Conservation (phyloP, 2,329 filamentous ascomycete species). For the Oidium heveae region DNA sequence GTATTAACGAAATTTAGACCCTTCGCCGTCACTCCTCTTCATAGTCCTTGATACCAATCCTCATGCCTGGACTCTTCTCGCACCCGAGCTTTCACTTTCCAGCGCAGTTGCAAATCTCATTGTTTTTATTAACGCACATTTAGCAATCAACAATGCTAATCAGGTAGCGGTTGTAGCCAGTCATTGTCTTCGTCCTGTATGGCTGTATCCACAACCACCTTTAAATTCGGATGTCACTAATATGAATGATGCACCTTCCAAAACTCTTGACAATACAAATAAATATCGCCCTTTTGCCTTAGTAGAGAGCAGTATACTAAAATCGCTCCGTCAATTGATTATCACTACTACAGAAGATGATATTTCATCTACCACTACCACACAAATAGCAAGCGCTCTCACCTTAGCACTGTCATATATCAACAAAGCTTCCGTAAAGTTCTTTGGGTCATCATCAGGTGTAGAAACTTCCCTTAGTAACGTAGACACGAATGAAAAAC, state of each 20-base stretch:
- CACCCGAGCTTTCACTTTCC: constrained; percentile 50
- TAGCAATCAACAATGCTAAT: constrained; percentile 83
- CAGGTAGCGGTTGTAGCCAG: constrained; percentile 79
- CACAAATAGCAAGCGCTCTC: constrained; percentile 73
- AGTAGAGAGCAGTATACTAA: constrained; percentile 58
- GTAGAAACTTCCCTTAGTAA: constrained; percentile 7
- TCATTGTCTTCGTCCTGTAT: constrained; percentile 63
- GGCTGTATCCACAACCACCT: constrained; percentile 50
- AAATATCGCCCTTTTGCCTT: constrained; percentile 84
- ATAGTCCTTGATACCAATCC: constrained; percentile 93
- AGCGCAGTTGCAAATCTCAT: constrained; percentile 71
- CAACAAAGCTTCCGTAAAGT: constrained; percentile 32
- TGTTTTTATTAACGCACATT: constrained; percentile 89
- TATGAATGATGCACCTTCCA: constrained; percentile 24
- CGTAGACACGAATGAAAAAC: constrained; percentile 9
- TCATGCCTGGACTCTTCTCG: constrained; percentile 67
- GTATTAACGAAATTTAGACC: constrained; percentile 15
- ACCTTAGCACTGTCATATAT: constrained; percentile 77
- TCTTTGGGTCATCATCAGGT: constrained; percentile 16
- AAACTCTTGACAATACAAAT: constrained; percentile 29
- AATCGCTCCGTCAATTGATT: constrained; percentile 50
- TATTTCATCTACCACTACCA: constrained; percentile 45
- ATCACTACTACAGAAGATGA: constrained; percentile 36
- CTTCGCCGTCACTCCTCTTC: constrained; percentile 58
- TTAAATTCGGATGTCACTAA: constrained; percentile 24